Base-by-base conservation (phyloP, 2,329 filamentous ascomycete genomes). In the Apiospora saccharicola region DNA sequence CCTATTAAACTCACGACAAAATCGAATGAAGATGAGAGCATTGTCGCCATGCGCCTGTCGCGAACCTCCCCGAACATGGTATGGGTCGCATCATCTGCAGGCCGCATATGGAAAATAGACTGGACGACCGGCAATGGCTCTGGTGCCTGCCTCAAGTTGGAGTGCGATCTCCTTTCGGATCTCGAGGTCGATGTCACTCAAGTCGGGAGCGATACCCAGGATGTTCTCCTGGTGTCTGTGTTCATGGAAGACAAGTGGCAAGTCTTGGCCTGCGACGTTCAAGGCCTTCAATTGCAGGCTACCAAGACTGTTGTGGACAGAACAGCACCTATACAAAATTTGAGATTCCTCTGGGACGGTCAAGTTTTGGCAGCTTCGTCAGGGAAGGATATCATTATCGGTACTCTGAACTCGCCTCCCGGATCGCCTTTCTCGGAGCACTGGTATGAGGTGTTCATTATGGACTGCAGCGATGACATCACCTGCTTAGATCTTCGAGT, bases 401-500 rank as follows among this genome's bases (percentile, higher is more conserved):
- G 93, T 19, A 86, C 85, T 44, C 76, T 85, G 71, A 81, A 77
- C 72, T 75, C 77, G 6, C 79, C 78, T 22, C 77, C 78, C 22
- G 76, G 79, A 53, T 74, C 79, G 16, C 79, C 80, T 3, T 73
- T 87, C 46, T 79, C 81, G n/a, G 82, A 85, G 49, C 80, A 89
- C 26, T 82, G 83, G 53, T 91, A 88, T 77, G 86, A 90, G 67
- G 89, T 91, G 76, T 87, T 86, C 74, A 86, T 86, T 22, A 87
- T 92, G 72, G 87, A 90, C 71, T 83, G 85, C 22, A 88, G 90
- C 3, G 90, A 94, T 75, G 86, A 89, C 57, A 88, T 95, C 70
- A 90, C 89, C 41, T 91, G 90, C 73, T 82, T 94, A 64, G 92
- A 96, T 78, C 80, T 93, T 70, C 87, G 89, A 75, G 82, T 83